phyloP scores from a whole-genome alignment of 2,329 filamentous ascomycete species.

The Microsporum canis region DNA sequence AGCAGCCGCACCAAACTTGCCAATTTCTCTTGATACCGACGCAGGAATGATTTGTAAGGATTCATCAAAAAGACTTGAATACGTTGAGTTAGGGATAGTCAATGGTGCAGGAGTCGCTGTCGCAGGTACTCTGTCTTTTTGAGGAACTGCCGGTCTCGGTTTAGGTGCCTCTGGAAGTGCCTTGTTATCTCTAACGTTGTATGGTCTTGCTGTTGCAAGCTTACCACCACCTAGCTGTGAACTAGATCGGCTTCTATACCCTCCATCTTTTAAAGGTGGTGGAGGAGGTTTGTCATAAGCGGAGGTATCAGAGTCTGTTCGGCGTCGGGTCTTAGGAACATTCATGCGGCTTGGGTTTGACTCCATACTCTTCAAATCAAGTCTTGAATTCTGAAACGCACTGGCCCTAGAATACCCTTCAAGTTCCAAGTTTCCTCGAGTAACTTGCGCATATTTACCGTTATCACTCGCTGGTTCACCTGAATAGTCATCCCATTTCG shows the following conservation, averaged over 20 bases:
- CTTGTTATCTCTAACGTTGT: neutral
- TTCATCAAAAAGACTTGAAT: neutral
- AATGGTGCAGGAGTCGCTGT: constrained; percentile 25
- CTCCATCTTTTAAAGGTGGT: constrained; percentile 59
- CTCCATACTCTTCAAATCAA: constrained; percentile 28
- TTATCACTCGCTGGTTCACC: constrained; percentile 50
- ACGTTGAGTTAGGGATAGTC: constrained; percentile 18
- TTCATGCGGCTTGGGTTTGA: constrained; percentile 29
- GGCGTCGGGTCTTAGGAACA: constrained; percentile 23
- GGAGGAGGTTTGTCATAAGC: constrained; percentile 17
- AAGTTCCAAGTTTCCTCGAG: constrained; percentile 36
- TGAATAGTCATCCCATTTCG: constrained; percentile 54
- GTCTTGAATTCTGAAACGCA: constrained; percentile 19
- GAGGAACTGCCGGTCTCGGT: constrained; percentile 34
- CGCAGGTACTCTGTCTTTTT: constrained; percentile 25
- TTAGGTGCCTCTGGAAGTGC: constrained; percentile 10
- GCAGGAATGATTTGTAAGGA: neutral
- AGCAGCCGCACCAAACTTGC: neutral
- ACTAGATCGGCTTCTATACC: constrained; percentile 19
- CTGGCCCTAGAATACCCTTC: constrained; percentile 19
- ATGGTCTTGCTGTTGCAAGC: neutral
- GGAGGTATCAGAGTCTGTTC: constrained; percentile 30
- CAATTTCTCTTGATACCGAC: neutral
- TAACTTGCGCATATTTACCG: constrained; percentile 47
- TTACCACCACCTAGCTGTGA: neutral